Evolutionary conservation across 371 early-diverging fungal genomes (phyloP), one percentile per base, ranked within the genome.

Genomic region (Mortierella sp.): DNA sequence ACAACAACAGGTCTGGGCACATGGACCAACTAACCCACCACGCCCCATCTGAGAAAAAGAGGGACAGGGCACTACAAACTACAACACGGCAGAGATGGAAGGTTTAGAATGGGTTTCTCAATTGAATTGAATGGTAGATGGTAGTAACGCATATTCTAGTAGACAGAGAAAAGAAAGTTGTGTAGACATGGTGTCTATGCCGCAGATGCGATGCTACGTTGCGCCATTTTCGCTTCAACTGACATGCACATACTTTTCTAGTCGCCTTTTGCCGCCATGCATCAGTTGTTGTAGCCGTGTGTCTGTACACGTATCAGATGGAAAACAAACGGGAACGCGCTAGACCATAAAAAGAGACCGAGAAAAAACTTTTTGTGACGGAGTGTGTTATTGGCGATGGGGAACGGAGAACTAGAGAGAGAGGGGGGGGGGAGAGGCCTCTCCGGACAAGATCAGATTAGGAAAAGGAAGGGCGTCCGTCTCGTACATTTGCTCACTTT

Each of bases 401-500:
- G 31, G 4, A 14, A 55, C 13, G 19, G 16, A 29, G 4, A 13
- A 26, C 3, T n/a, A 26, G 26, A 29, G 5, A 29, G 53, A 29
- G 24, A 24, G 6, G 52, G 13, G 26, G 24, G n/a, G 2, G 24
- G 53, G 53, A n/a, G n/a, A n/a, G n/a, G n/a, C n/a, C n/a, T n/a
- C n/a, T n/a, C n/a, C n/a, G n/a, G 53, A 53, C 53, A 26, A 53
- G 53, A 53, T 53, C 53, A 11, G 53, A 53, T 53, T 53, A 58
- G 58, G 58, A 58, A 58, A 34, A 34, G 34, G 34, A 26, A 65
- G 14, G 44, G 45, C 45, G 31, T 24, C 39, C 66, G 41, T 44
- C 31, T 44, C 41, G 13, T 40, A 22, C 14, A 4, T 55, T 19
- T 55, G 55, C 19, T 31, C 55, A 55, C 14, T 26, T 9, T 53